Evolutionary conservation across 2,329 filamentous ascomycete genomes (phyloP).

Genomic region (Aspergillus chevalieri): DNA sequence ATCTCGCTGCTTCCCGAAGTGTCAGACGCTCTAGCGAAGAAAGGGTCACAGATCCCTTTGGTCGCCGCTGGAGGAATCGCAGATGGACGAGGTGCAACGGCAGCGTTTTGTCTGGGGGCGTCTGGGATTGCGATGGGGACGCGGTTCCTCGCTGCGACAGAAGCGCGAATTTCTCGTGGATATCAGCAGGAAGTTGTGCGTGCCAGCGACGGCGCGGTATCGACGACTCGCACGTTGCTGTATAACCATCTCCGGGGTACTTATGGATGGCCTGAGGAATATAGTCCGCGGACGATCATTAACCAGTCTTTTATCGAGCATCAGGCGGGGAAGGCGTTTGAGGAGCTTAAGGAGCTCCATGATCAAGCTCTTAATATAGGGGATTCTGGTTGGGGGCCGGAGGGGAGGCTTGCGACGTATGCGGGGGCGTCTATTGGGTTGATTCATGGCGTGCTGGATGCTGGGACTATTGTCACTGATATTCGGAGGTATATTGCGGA

Average conservation of each 20-base stretch:
- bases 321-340: conserved; percentile 37
- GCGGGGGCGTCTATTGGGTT: conserved; percentile 45
- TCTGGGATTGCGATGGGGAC: conserved; percentile 58
- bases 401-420: conserved; percentile 47
- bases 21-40: conserved; percentile 33
- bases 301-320: conserved; percentile 15
- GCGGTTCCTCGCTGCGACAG: conserved; percentile 51
- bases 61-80: conserved; percentile 51
- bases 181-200: conserved; percentile 49
- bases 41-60: conserved; percentile 35
- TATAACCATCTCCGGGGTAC: conserved; percentile 54
- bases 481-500: conserved; percentile 10
- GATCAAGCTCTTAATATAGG: conserved; percentile 37
- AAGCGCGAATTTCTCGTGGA: conserved; percentile 47
- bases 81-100: conserved; percentile 47
- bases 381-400: conserved; percentile 44
- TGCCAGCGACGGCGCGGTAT: conserved; percentile 48
- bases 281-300: conserved; percentile 47
- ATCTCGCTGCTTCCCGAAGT: conserved; percentile 49
- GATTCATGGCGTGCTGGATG: conserved; percentile 36
- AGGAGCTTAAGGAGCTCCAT: conserved; percentile 41
- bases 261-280: conserved; percentile 52
- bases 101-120: conserved; percentile 48
- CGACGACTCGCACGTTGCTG: conserved; percentile 46
- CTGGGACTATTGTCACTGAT: conserved; percentile 34